Evolutionary conservation across 495 filamentous ascomycete species (phyloP).

Genomic region (Annulohypoxylon nitens): DNA sequence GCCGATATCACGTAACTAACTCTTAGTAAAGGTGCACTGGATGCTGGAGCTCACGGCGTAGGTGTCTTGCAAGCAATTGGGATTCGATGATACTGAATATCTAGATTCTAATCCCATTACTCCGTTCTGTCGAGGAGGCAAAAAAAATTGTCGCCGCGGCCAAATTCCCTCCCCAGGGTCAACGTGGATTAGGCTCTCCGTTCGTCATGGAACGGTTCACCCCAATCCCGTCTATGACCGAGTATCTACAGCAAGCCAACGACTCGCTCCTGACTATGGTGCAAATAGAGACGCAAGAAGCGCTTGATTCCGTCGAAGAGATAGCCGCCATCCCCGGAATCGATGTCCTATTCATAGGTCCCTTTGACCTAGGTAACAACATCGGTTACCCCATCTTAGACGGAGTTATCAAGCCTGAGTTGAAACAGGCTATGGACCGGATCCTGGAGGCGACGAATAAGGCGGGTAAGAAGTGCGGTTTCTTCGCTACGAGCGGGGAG

Average conservation of each 20-base stretch:
- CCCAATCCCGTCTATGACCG: conserved; percentile 64
- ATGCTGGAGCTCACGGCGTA: conserved; percentile 76
- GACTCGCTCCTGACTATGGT: conserved; percentile 77
- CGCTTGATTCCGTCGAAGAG: conserved; percentile 75
- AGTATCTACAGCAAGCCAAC: conserved; percentile 83
- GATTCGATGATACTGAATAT: conserved; percentile 32
- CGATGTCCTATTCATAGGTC: conserved; percentile 83
- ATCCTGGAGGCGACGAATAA: conserved; percentile 72
- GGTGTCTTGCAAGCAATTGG: conserved; percentile 20
- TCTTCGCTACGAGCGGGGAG: conserved; percentile 77
- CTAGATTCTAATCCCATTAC: conserved; percentile 72
- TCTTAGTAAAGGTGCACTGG: conserved; percentile 67
- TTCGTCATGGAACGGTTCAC: conserved; percentile 74
- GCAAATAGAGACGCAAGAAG: conserved; percentile 85
- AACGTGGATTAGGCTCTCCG: conserved; percentile 75
- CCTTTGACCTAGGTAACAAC: conserved; percentile 81
- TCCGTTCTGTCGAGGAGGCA: conserved; percentile 74
- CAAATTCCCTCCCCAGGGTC: conserved; percentile 76
- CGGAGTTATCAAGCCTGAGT: conserved; percentile 71
- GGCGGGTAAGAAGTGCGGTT: conserved; percentile 80
- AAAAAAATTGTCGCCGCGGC: conserved; percentile 68
- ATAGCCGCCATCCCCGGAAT: conserved; percentile 79
- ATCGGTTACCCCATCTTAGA: conserved; percentile 78
- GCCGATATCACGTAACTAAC: conserved; percentile 29
- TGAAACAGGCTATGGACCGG: conserved; percentile 75